Evolutionary conservation across 2,329 filamentous ascomycete genomes (phyloP), one percentile per base, ranked within the genome.

Genomic region (Ophiostoma pallidulum): DNA sequence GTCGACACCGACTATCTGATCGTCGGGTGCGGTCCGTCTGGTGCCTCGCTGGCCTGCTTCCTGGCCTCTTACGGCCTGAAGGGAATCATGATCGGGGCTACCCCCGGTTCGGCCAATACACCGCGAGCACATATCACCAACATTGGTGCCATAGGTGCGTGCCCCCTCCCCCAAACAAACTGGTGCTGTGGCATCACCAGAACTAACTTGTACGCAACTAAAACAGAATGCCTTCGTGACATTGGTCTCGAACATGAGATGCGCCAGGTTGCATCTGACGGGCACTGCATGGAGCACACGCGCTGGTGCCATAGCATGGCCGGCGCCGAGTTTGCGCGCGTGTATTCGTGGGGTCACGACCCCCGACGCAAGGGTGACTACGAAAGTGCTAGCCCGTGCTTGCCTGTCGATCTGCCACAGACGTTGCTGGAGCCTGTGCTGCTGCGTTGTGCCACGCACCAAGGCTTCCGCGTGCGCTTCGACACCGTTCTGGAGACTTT

Each of bases 61-160:
- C 65, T 78, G 2, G 62, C 64, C 3, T 63, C 65, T 7, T 62
- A 75, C 62, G 70, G 72, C 70, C 58, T 74, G 4, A 71, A 62
- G 26, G 78, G 78, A 1, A 66, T 80, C 38, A 69, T 80, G 52
- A 65, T 82, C 43, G 68, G 69, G 7, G 57, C 66, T 2, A 67
- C 70, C 0, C 59, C 73, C 0, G 67, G 69, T 4, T 77, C 71
- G 1, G 74, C 77, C 2, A 64, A 74, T 48, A 78, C 75, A 2
- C 78, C 78, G 1, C 64, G 78, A 22, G 77, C 77, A 0, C 77
- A 81, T 56, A 76, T 80, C 48, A 78, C 73, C 37, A 82, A 80
- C 57, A 73, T 73, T 59, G 75, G n/a, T n/a, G n/a, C n/a, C n/a
- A n/a, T n/a, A n/a, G n/a, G n/a, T n/a, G n/a, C n/a, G n/a, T n/a